These are phyloP conservation scores for Dactylellina parvicollis DNA, from an alignment of 2,329 filamentous ascomycete species.

Conservation along the genomic window DNA sequence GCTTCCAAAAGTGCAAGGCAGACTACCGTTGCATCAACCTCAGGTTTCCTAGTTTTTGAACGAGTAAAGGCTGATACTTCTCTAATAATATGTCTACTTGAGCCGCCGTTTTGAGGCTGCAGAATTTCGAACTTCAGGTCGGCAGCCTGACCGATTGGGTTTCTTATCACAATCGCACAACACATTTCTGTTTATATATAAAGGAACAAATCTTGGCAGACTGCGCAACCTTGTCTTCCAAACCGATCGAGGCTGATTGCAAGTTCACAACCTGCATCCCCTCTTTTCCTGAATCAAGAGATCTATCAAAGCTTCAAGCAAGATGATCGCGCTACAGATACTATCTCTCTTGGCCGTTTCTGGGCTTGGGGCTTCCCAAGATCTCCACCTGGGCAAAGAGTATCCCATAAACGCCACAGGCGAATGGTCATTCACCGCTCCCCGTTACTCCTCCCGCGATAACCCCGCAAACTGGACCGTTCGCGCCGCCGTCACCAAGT, in stretches of 20 bases:
- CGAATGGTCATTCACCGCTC: conserved; percentile 28
- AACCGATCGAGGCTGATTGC: too few relatives aligned
- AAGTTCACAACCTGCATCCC: too few relatives aligned
- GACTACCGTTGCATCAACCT: neutral
- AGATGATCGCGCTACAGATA: too few relatives aligned
- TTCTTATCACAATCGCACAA: too few relatives aligned
- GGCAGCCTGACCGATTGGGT: too few relatives aligned
- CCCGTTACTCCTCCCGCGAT: conserved; percentile 2
- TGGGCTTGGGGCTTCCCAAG: neutral
- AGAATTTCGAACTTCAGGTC: too few relatives aligned
- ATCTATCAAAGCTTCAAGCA: too few relatives aligned
- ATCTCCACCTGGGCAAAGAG: neutral
- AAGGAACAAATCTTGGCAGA: too few relatives aligned
- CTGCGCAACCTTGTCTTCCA: too few relatives aligned
- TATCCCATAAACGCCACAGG: conserved; percentile 37
- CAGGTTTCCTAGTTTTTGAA: too few relatives aligned
- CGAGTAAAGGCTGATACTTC: neutral
- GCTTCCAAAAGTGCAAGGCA: neutral
- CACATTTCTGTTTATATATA: neutral
- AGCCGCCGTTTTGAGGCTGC: conserved; percentile 1
- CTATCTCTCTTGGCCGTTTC: neutral
- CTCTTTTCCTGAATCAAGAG: too few relatives aligned
- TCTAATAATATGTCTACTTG: conserved; percentile 10
- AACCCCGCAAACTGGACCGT: conserved; percentile 31
- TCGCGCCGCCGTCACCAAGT: conserved; percentile 20